Percentiles rank a stretch among this genome's conserved stretches.
These are phyloP conservation scores for Phascolomyces articulosus DNA, from an alignment of 371 early-diverging fungal species.

Conservation along the genomic window DNA sequence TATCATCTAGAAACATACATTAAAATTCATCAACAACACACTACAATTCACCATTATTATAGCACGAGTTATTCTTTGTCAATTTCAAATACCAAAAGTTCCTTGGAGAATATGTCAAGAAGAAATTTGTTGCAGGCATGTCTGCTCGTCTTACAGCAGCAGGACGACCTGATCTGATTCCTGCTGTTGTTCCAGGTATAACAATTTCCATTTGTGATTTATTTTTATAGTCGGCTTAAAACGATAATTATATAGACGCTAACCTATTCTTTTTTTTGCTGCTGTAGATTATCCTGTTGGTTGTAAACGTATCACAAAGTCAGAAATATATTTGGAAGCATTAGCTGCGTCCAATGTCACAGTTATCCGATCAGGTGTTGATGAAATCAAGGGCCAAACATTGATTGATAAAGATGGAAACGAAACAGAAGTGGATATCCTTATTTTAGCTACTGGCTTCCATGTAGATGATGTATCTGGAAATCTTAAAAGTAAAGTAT, in stretches of 20 bases:
- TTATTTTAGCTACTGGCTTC: slow-evolving; percentile 69
- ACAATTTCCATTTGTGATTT: no score
- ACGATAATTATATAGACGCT: no score
- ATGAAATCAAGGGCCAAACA: slow-evolving; percentile 36
- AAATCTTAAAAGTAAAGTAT: slow-evolving; percentile 25
- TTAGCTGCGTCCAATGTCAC: slow-evolving; percentile 45
- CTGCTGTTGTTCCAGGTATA: slow-evolving; percentile 14
- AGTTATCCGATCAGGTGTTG: slow-evolving; percentile 42
- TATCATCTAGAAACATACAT: no score
- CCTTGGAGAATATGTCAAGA: not conserved
- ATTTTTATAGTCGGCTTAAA: no score
- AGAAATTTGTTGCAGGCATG: not conserved
- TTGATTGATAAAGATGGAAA: slow-evolving; percentile 41
- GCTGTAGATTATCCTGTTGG: slow-evolving; percentile 14
- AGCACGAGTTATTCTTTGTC: slow-evolving; percentile 17
- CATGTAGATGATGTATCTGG: slow-evolving; percentile 38
- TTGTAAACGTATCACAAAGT: slow-evolving; percentile 51
- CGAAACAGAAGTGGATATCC: slow-evolving; percentile 45
- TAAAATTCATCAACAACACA: no score
- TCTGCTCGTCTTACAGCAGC: slow-evolving; percentile 11
- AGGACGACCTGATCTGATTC: slow-evolving; percentile 22
- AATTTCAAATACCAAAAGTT: slow-evolving; percentile 12
- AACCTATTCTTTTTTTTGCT: no score
- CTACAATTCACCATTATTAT: not conserved
- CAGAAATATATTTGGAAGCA: slow-evolving; percentile 51